Base-by-base conservation (phyloP, 495 filamentous ascomycete species). In the Neurospora tetraspora region DNA sequence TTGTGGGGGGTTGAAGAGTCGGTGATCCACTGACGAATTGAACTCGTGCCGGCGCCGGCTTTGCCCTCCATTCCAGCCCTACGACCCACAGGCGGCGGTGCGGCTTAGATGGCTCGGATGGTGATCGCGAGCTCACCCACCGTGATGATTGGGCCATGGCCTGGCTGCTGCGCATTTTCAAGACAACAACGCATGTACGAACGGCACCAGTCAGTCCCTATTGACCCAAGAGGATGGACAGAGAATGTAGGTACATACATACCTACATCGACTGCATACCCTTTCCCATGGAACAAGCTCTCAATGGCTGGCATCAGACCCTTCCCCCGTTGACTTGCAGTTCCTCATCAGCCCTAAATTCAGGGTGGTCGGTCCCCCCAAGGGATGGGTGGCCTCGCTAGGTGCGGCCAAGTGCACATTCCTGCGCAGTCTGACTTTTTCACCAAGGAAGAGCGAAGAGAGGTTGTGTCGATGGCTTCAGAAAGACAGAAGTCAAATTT, bases 41-140 rank as follows among this genome's bases (percentile, higher is more conserved):
- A 65, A 65, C 12, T 18, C 53, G 27, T 27, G 53, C 53, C 53
- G 53, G 27, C 27, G 53, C 31, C 53, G 39, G 39, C 27, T 27
- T 39, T 34, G n/a, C 69, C 71, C 74, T 69, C 75, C 77, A 74
- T 74, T 69, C 76, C 76, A 78, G 75, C 77, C 77, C 77, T 78
- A 78, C 39, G 76, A 72, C 39, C 53, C 53, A 65, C 53, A 65
- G 53, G 53, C 53, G 53, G 53, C 53, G 14, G 53, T 65, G 53
- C 53, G 53, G 53, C 53, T 65, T 65, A 27, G 53, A 18, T 65
- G 53, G 53, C 53, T 61, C 27, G 27, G 27, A 34, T 65, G 53
- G 47, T 59, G 47, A 59, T 59, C 47, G n/a, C 47, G 20, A 65
- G 53, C 53, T 65, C 14, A 4, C 14, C 14, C 12, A 61, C 12